Conservation (phyloP, 306 rosid genomes). For the Cotoneaster glaucophyllus region DNA sequence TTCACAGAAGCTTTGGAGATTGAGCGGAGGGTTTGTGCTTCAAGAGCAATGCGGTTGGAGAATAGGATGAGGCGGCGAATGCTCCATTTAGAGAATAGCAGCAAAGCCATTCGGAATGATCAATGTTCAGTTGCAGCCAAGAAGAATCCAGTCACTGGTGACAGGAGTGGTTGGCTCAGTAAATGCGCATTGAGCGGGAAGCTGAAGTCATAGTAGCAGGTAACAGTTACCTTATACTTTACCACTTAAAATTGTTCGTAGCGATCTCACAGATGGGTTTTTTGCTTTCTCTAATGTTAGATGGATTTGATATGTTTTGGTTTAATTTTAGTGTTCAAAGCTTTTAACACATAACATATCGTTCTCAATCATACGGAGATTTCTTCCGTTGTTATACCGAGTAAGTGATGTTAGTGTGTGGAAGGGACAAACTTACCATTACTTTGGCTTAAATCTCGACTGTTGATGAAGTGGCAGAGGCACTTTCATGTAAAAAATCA, state of each 20-base stretch:
- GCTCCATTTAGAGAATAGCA: conserved; percentile 51
- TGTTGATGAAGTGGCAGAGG: neutral
- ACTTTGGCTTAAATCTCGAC: neutral
- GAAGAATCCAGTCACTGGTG: conserved; percentile 52
- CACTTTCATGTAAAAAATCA: neutral
- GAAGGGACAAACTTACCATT: neutral
- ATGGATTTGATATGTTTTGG: neutral
- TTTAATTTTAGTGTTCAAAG: neutral
- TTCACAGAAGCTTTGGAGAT: conserved; percentile 82
- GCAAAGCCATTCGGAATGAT: conserved; percentile 50
- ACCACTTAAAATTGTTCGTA: neutral
- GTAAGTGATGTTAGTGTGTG: neutral
- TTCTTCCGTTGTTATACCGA: neutral
- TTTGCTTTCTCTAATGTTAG: neutral
- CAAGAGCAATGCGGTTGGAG: conserved; percentile 65
- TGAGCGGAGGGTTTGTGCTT: conserved; percentile 54
- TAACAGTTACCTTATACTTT: neutral
- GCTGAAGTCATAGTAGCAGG: conserved; percentile 55
- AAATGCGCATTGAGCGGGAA: conserved; percentile 64
- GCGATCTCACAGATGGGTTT: neutral
- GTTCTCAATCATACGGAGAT: neutral
- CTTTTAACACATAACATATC: neutral
- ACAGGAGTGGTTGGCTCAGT: conserved; percentile 49
- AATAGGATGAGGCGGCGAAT: conserved; percentile 74
- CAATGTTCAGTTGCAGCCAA: conserved; percentile 82